phyloP scores from a whole-genome alignment of 2,329 filamentous ascomycete genomes.

The Colletotrichum sp. region DNA sequence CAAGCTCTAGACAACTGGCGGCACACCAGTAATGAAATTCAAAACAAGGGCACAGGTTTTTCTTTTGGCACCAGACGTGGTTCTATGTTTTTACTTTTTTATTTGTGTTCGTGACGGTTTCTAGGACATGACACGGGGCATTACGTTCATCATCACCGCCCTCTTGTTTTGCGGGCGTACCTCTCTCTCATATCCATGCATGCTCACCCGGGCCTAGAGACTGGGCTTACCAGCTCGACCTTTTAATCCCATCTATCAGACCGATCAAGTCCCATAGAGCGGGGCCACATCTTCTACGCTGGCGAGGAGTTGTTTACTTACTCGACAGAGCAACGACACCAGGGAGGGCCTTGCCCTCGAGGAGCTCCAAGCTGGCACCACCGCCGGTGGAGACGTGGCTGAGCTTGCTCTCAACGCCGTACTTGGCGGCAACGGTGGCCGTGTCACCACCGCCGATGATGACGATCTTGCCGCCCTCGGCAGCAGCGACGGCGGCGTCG shows the following conservation, averaged over 20 bases:
- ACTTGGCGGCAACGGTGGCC: constrained; percentile 97
- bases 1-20: constrained; percentile 9
- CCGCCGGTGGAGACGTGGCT: constrained; percentile 98
- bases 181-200: neutral
- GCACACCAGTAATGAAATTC: constrained; percentile 14
- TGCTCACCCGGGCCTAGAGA: constrained; percentile 31
- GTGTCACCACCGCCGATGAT: constrained; percentile 99
- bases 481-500: constrained; percentile 84
- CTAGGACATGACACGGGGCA: constrained; percentile 16
- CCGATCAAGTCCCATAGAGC: constrained; percentile 24
- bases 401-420: constrained; percentile 93
- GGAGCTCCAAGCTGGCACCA: constrained; percentile 91
- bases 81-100: neutral
- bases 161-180: neutral
- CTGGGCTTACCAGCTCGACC: constrained; percentile 37
- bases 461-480: constrained; percentile 87
- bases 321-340: constrained; percentile 91
- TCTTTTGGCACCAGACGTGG: neutral
- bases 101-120: constrained; percentile 7
- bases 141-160: constrained; percentile 18
- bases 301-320: constrained; percentile 54
- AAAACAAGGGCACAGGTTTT: neutral
- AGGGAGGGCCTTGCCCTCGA: constrained; percentile 97
- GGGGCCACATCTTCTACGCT: neutral
- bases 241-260: constrained; percentile 33